These are phyloP conservation scores for Labyrinthula sp. DNA, from an alignment of 352 stramenopile genomes.

Conservation along the genomic window DNA sequence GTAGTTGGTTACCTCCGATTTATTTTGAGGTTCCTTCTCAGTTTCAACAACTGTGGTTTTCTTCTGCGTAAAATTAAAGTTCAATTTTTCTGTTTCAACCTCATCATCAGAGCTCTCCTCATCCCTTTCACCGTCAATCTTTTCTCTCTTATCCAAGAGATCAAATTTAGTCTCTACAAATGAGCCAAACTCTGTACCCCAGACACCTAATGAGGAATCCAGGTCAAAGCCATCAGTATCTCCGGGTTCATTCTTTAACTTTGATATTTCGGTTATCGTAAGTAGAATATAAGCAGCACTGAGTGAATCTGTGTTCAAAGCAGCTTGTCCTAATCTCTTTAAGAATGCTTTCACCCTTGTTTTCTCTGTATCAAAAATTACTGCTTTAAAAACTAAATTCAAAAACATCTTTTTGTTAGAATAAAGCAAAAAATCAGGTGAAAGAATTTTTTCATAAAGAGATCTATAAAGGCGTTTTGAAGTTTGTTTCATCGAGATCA, in stretches of 20 bases:
- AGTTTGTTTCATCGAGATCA: slow-evolving; percentile 36
- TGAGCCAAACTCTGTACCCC: not conserved
- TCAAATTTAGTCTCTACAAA: not conserved
- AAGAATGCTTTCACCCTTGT: slow-evolving; percentile 61
- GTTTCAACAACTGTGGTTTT: not conserved
- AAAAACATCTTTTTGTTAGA: slow-evolving; percentile 85
- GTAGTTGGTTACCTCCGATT: slow-evolving; percentile 35
- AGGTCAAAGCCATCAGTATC: slow-evolving; percentile 1
- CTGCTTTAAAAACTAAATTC: slow-evolving; percentile 88
- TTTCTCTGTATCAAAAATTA: slow-evolving; percentile 70
- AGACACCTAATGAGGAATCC: not conserved
- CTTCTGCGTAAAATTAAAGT: slow-evolving; percentile 1
- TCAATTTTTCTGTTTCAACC: slow-evolving; percentile 1
- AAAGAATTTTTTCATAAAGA: slow-evolving; percentile 79
- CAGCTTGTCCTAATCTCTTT: slow-evolving; percentile 73
- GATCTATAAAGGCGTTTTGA: slow-evolving; percentile 86
- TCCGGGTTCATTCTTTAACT: slow-evolving; percentile 29
- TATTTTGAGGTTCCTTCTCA: slow-evolving; percentile 10
- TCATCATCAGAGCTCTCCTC: slow-evolving; percentile 4
- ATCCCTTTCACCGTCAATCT: slow-evolving; percentile 4
- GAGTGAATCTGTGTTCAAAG: slow-evolving; percentile 50
- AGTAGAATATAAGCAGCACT: slow-evolving; percentile 76
- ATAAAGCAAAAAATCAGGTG: slow-evolving; percentile 56
- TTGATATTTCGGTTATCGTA: slow-evolving; percentile 73
- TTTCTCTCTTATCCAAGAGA: slow-evolving; percentile 1